Conservation (phyloP, 208 protist species). For the Trypanosomatidae sp. region DNA sequence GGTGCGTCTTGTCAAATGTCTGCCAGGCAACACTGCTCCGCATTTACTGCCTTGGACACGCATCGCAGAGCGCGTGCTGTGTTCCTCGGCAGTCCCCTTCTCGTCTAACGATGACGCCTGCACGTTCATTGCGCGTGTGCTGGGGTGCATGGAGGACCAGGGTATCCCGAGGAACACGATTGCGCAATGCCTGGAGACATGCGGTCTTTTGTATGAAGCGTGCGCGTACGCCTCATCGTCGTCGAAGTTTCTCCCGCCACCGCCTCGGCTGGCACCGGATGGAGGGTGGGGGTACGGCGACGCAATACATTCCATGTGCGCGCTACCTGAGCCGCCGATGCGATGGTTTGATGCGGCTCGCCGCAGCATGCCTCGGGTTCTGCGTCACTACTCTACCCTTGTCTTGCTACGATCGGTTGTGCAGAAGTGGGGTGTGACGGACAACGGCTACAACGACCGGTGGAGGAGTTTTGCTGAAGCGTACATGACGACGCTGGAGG, state of each 20-base stretch:
- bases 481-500: conserved; percentile 28
- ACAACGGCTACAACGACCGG: background rate
- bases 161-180: background rate
- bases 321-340: conserved; percentile 16
- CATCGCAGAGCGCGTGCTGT: conserved; percentile 11
- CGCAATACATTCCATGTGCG: conserved; percentile 17
- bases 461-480: conserved; percentile 10
- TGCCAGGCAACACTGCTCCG: background rate
- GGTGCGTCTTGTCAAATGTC: conserved; percentile 1
- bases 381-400: conserved; percentile 24
- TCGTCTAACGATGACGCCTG: conserved; percentile 11
- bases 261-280: background rate
- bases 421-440: conserved; percentile 8
- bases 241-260: conserved; percentile 3
- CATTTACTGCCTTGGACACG: background rate
- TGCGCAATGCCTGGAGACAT: conserved; percentile 9
- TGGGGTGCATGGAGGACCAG: conserved; percentile 10
- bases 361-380: conserved; percentile 16
- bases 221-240: conserved; percentile 21
- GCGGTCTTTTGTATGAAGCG: conserved; percentile 22
- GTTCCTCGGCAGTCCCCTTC: background rate
- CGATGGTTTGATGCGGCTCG: conserved; percentile 5
- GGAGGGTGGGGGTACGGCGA: conserved; percentile 14
- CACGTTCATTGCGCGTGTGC: conserved; percentile 4
- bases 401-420: conserved; percentile 16